phyloP scores from a whole-genome alignment of 2,329 filamentous ascomycete species.

The Macroventuria anomochaeta region DNA sequence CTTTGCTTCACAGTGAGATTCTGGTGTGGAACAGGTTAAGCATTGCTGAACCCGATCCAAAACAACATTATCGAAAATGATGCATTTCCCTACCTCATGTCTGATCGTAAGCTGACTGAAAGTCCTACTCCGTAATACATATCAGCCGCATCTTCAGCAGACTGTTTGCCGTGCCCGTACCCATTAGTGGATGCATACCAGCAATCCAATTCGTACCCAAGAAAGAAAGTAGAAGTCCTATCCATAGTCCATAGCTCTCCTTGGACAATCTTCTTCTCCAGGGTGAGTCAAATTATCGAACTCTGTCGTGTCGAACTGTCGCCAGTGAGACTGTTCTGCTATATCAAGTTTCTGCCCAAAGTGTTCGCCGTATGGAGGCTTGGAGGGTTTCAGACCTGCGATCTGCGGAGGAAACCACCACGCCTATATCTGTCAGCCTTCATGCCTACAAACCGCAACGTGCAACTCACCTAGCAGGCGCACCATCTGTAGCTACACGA shows the following conservation, averaged over 20 bases:
- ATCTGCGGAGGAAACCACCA: conserved; percentile 1
- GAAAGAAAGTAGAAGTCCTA: background rate
- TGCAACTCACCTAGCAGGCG: conserved; percentile 4
- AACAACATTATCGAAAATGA: background rate
- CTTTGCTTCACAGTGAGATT: too few relatives aligned
- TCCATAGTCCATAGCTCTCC: background rate
- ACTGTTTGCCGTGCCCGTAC: background rate
- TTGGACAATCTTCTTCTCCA: background rate
- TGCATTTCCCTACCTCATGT: background rate
- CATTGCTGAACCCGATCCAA: too few relatives aligned
- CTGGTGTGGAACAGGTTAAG: too few relatives aligned
- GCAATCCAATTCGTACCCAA: background rate
- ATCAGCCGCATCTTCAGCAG: background rate
- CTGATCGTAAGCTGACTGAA: background rate
- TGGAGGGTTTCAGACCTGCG: background rate
- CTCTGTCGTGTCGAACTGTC: background rate
- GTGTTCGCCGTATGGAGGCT: background rate
- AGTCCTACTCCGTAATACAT: background rate
- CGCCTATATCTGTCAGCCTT: conserved; percentile 2
- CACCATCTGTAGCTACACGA: background rate
- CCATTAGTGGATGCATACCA: background rate
- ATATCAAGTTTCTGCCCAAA: too few relatives aligned
- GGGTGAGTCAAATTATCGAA: too few relatives aligned
- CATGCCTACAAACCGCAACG: too few relatives aligned
- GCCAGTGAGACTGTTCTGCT: background rate